A percentile compares a stretch with the other conserved stretches of the same genome.
Evolutionary conservation across 2,329 filamentous ascomycete species (phyloP).

Genomic region (Colletotrichum navitas): DNA sequence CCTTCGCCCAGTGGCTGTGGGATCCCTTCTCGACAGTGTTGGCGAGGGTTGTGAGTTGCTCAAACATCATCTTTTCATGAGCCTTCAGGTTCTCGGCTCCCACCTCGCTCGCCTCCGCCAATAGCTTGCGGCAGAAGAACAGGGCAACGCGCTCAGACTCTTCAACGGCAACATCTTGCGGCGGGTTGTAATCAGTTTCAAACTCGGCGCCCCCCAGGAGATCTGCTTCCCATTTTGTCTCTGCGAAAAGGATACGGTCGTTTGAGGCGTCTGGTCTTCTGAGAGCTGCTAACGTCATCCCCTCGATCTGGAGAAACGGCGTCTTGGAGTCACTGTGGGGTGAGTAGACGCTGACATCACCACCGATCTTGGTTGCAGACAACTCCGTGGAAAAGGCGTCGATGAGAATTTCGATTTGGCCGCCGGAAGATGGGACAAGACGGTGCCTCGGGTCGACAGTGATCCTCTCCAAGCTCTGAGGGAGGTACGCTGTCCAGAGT

Average conservation of each 20-base stretch:
- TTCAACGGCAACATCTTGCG: constrained; percentile 1
- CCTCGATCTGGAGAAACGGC: constrained; percentile 17
- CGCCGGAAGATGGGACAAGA: neutral
- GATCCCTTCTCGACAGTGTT: neutral
- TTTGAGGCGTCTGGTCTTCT: constrained; percentile 2
- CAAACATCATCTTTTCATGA: constrained; percentile 6
- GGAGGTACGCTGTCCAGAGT: constrained; percentile 1
- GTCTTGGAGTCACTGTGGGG: neutral
- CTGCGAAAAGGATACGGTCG: constrained; percentile 23
- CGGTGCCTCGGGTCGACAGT: constrained; percentile 3
- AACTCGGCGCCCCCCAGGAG: constrained; percentile 1
- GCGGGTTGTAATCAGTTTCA: neutral
- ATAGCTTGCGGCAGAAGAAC: constrained; percentile 21
- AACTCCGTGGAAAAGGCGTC: constrained; percentile 10
- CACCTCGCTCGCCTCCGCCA: neutral
- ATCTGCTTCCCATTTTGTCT: constrained; percentile 10
- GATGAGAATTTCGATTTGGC: constrained; percentile 13
- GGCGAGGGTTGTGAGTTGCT: constrained; percentile 5
- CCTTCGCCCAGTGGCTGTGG: neutral
- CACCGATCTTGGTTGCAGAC: constrained; percentile 1
- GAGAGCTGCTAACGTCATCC: constrained; percentile 17
- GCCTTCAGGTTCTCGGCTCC: constrained; percentile 15
- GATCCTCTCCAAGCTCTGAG: constrained; percentile 20
- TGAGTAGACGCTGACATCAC: constrained; percentile 24
- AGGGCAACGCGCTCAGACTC: constrained; percentile 15